These are phyloP conservation scores for Hymenoscyphus repandus DNA, from an alignment of 2,329 filamentous ascomycete genomes.

Conservation along the genomic window DNA sequence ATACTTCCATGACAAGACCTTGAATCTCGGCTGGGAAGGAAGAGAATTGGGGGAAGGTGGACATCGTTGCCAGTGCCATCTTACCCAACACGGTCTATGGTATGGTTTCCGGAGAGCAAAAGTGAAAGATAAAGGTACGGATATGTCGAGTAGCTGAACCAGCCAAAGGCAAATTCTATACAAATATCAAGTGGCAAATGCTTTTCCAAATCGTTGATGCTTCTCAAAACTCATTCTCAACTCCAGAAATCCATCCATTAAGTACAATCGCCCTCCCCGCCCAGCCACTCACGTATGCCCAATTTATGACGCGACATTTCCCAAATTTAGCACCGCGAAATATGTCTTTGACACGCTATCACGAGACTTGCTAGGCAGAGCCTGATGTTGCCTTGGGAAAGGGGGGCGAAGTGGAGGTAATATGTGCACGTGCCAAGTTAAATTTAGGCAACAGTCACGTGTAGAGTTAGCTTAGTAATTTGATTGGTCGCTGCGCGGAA, in stretches of 20 bases:
- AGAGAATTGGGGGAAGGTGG: conserved; percentile 18
- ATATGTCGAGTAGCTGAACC: not conserved
- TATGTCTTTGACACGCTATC: conserved; percentile 14
- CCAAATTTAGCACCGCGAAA: conserved; percentile 14
- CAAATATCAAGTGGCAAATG: not conserved
- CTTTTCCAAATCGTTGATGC: not conserved
- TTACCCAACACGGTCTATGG: not conserved
- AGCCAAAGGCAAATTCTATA: not conserved
- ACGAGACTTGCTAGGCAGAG: conserved; percentile 14
- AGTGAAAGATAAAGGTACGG: too few species aligned
- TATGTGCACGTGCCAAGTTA: too few species aligned
- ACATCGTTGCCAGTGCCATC: not conserved
- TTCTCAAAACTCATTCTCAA: not conserved
- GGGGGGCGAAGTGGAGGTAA: not conserved
- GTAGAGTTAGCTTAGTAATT: too few species aligned
- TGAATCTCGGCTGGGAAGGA: conserved; percentile 26
- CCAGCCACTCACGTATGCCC: not conserved
- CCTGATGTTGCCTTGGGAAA: conserved; percentile 5
- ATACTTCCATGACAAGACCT: conserved; percentile 19
- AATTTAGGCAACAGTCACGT: too few species aligned
- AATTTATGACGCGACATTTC: conserved; percentile 9
- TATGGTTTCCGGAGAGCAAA: too few species aligned
- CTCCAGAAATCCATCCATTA: not conserved
- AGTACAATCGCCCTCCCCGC: not conserved
- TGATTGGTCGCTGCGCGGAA: too few species aligned